Conservation (phyloP, 805 yeast species). For the Wickerhamomyces xylosicus region DNA sequence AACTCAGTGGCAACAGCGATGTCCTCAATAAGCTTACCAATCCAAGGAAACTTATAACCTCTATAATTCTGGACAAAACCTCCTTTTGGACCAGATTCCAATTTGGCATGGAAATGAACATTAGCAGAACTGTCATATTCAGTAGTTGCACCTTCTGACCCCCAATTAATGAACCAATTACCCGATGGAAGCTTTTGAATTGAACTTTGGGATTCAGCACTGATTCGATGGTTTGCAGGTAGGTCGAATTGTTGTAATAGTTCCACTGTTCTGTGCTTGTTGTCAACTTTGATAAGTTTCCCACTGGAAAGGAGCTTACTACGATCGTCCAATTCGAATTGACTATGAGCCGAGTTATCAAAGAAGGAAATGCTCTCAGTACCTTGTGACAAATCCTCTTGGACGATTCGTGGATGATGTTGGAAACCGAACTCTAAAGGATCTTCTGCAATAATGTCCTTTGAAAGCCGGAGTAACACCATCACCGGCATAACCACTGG, state of each 20-base stretch:
- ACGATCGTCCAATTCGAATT: conserved; percentile 19
- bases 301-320: conserved; percentile 26
- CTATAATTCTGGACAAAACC: conserved; percentile 24
- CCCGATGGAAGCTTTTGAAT: conserved; percentile 23
- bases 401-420: conserved; percentile 25
- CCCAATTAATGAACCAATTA: conserved; percentile 27
- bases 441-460: conserved; percentile 1
- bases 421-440: conserved; percentile 23
- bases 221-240: conserved; percentile 15
- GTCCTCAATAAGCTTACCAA: conserved; percentile 23
- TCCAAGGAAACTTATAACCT: conserved; percentile 27
- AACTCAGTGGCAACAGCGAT: conserved; percentile 18
- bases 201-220: conserved; percentile 15
- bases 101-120: conserved; percentile 23
- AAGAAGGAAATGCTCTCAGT: conserved; percentile 24
- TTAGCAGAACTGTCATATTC: conserved; percentile 22
- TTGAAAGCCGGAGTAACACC: conserved; percentile 19
- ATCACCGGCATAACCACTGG: conserved; percentile 24
- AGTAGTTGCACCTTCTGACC: conserved; percentile 29
- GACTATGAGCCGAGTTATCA: conserved; percentile 28
- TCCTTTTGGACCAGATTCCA: conserved; percentile 22
- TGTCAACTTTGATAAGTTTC: conserved; percentile 25
- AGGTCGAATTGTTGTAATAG: conserved; percentile 18
- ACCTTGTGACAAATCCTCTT: conserved; percentile 2
- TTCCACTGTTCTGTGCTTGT: conserved; percentile 19